Conservation (phyloP, 2,329 filamentous ascomycete species). For the Elsinoe australis region DNA sequence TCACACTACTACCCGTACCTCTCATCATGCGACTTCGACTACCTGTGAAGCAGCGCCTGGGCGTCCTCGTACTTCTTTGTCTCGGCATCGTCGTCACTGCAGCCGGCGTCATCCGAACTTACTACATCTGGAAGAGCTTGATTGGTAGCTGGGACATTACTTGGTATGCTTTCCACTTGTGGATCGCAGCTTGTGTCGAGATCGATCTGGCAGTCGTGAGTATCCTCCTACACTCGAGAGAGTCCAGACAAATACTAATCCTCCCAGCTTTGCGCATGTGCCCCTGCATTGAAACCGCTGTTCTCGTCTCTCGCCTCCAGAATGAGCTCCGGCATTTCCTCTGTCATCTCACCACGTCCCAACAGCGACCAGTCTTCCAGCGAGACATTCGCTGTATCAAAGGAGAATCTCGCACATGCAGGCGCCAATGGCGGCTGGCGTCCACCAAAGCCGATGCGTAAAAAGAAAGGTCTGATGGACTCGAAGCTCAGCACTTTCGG, state of each 20-base stretch:
- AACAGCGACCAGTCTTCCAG: neutral
- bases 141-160: slow-evolving; percentile 38
- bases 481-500: slow-evolving; percentile 12
- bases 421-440: neutral
- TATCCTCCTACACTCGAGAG: slow-evolving; percentile 8
- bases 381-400: slow-evolving; percentile 6
- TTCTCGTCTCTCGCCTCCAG: slow-evolving; percentile 9
- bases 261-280: slow-evolving; percentile 33
- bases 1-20: slow-evolving; percentile 39
- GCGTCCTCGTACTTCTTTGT: slow-evolving; percentile 20
- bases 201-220: slow-evolving; percentile 41
- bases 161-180: slow-evolving; percentile 41
- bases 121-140: slow-evolving; percentile 38
- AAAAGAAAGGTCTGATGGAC: slow-evolving; percentile 4
- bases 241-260: slow-evolving; percentile 6
- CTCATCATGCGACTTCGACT: slow-evolving; percentile 38
- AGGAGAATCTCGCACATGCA: slow-evolving; percentile 7
- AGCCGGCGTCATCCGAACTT: slow-evolving; percentile 36
- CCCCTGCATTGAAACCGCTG: slow-evolving; percentile 32
- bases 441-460: slow-evolving; percentile 5
- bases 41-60: slow-evolving; percentile 32
- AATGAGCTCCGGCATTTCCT: neutral
- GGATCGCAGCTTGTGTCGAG: slow-evolving; percentile 42
- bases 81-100: slow-evolving; percentile 21
- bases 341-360: slow-evolving; percentile 1